phyloP scores from a whole-genome alignment of 169 alveolate species.

The Plasmodium gonderi region DNA sequence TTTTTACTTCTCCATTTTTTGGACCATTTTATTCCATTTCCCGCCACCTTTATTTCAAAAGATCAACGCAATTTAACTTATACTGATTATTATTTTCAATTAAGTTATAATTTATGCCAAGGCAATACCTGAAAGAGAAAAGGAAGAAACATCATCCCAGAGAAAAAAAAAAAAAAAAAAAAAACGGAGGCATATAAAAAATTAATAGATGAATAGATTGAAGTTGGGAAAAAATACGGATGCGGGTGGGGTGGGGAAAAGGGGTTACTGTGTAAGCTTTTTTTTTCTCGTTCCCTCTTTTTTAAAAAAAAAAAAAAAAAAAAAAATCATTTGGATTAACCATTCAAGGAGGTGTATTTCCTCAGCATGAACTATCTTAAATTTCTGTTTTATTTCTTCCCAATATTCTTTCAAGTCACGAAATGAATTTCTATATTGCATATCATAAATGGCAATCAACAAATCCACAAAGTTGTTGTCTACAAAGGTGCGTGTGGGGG shows the following conservation, averaged over 20 bases:
- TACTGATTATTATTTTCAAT: constrained; percentile 57
- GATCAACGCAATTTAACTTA: constrained; percentile 74
- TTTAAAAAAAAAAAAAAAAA: background rate
- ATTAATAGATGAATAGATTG: too few relatives aligned
- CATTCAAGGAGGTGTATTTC: constrained; percentile 63
- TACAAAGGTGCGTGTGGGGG: background rate
- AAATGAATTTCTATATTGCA: constrained; percentile 54
- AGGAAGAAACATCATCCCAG: too few relatives aligned
- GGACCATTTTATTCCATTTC: background rate
- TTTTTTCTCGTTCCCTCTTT: background rate
- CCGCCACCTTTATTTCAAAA: constrained; percentile 14
- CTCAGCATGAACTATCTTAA: constrained; percentile 36
- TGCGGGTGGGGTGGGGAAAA: background rate
- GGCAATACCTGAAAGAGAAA: constrained; percentile 48
- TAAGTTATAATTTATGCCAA: constrained; percentile 60
- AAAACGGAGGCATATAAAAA: too few relatives aligned
- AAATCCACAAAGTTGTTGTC: constrained; percentile 58
- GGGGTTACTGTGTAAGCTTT: background rate
- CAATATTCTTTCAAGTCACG: constrained; percentile 21
- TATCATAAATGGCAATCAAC: constrained; percentile 42
- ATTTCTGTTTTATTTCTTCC: constrained; percentile 30
- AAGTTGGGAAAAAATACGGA: too few relatives aligned
- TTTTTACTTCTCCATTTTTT: constrained; percentile 1
- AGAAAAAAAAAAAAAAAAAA: background rate
- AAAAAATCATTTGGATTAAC: background rate